Conservation (phyloP, 2,329 filamentous ascomycete species). For the Fusarium nanum region DNA sequence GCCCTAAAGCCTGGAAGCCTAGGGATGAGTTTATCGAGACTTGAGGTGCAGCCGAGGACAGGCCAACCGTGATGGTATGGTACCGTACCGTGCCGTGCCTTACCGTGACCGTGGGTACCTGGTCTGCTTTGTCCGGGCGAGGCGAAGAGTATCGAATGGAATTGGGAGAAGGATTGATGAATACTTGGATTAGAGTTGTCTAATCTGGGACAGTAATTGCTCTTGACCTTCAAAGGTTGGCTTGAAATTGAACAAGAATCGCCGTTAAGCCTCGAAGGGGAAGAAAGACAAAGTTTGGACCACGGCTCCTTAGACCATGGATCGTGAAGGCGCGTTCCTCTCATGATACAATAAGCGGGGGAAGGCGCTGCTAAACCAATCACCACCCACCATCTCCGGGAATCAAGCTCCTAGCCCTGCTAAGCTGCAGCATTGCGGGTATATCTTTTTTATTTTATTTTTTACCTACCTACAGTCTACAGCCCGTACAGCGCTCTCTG, state of each 20-base stretch:
- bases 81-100: constrained; percentile 17
- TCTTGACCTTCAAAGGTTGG: constrained; percentile 11
- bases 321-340: constrained; percentile 46
- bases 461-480: neutral
- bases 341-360: constrained; percentile 57
- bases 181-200: constrained; percentile 1
- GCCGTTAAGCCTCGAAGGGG: constrained; percentile 43
- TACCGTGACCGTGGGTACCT: constrained; percentile 32
- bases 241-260: constrained; percentile 28
- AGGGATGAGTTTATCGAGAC: constrained; percentile 10
- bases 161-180: constrained; percentile 19
- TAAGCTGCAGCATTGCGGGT: constrained; percentile 38
- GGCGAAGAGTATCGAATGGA: neutral
- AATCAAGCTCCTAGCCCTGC: constrained; percentile 42
- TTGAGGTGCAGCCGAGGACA: constrained; percentile 30
- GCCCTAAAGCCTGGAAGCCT: constrained; percentile 23
- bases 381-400: constrained; percentile 39
- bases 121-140: constrained; percentile 23
- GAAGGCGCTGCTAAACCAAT: constrained; percentile 48
- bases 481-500: constrained; percentile 14
- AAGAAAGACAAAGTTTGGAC: constrained; percentile 45
- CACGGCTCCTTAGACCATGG: constrained; percentile 28
- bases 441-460: constrained; percentile 3
- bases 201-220: neutral
- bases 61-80: constrained; percentile 31